Conservation (phyloP, 345 rosid genomes). For the Gossypium arboreum region DNA sequence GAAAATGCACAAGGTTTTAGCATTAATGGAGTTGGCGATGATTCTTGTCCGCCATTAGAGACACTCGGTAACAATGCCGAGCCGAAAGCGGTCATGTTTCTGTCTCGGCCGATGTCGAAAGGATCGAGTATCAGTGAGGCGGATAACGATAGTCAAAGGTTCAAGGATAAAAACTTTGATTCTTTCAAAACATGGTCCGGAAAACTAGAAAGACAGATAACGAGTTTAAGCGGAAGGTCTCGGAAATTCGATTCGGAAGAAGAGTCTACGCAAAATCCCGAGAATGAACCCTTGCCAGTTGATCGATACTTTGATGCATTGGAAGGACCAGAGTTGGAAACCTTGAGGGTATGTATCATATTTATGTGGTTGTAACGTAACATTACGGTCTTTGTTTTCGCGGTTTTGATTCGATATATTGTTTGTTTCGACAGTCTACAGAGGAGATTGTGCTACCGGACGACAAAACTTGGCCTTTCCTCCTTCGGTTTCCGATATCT, state of each 20-base stretch:
- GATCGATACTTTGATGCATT: constrained; percentile 81
- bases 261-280: constrained; percentile 20
- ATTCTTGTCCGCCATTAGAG: too few relatives aligned
- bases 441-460: constrained; percentile 75
- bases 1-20: not conserved
- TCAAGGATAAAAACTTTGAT: constrained; percentile 59
- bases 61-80: not conserved
- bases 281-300: constrained; percentile 50
- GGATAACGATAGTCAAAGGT: not conserved
- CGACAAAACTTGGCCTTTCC: constrained; percentile 87
- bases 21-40: not conserved
- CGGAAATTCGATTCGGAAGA: constrained; percentile 21
- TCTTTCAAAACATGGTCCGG: constrained; percentile 90
- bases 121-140: constrained; percentile 22
- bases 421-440: constrained; percentile 34
- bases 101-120: constrained; percentile 65
- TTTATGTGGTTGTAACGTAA: too few relatives aligned
- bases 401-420: not conserved
- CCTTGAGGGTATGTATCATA: constrained; percentile 52
- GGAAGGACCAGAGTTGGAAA: constrained; percentile 85
- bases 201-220: constrained; percentile 67
- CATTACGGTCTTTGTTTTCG: not conserved
- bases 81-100: constrained; percentile 31
- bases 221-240: constrained; percentile 58
- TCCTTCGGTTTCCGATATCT: constrained; percentile 67